A percentile compares a stretch with the other conserved stretches of the same genome.
Evolutionary conservation across 345 rosid species (phyloP).

Genomic region (Schrenkiella parvula): DNA sequence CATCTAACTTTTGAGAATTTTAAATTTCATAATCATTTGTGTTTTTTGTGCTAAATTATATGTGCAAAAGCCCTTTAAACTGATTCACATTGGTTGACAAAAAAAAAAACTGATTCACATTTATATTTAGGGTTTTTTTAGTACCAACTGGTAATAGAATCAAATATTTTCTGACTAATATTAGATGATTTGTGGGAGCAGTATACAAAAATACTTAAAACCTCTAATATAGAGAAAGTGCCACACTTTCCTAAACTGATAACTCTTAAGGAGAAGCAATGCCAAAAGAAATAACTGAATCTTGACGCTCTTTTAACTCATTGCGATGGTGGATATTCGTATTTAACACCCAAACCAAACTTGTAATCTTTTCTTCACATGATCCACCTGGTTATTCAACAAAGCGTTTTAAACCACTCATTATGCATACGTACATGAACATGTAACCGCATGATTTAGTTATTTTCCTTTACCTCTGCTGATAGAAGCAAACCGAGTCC

Average conservation of each 20-base stretch:
- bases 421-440: neutral
- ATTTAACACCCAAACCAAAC: conserved; percentile 78
- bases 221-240: neutral
- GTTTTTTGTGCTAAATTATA: no score
- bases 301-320: neutral
- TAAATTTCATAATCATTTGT: no score
- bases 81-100: no score
- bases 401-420: neutral
- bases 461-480: conserved; percentile 62
- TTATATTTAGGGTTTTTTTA: no score
- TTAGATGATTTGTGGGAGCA: no score
- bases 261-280: neutral
- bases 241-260: neutral
- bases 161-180: no score
- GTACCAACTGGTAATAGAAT: no score
- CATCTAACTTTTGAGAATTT: no score
- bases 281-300: neutral
- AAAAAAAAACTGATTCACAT: no score
- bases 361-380: conserved; percentile 82
- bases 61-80: no score
- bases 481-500: conserved; percentile 74
- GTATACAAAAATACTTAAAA: neutral
- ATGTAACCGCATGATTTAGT: neutral
- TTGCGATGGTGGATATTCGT: neutral
- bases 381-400: conserved; percentile 63